Conservation (phyloP, 2,329 filamentous ascomycete genomes). For the Xylaria sp. region DNA sequence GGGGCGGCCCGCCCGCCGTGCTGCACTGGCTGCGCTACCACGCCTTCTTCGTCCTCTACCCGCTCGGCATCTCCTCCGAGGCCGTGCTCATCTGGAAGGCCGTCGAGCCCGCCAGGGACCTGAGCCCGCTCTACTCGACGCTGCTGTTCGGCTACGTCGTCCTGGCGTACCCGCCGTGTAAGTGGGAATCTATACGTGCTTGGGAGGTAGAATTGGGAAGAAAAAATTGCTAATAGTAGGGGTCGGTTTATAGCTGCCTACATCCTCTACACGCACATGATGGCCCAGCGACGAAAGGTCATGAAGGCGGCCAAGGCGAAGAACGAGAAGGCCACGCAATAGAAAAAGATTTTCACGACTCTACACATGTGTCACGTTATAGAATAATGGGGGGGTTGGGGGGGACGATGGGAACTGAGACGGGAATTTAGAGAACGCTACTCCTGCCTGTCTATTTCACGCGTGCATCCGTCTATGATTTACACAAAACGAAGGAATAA, state of each 20-base stretch:
- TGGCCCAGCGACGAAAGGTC: constrained; percentile 82
- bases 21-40: constrained; percentile 88
- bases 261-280: constrained; percentile 92
- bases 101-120: constrained; percentile 57
- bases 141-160: constrained; percentile 77
- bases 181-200: constrained; percentile 37
- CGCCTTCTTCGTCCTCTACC: constrained; percentile 91
- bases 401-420: neutral
- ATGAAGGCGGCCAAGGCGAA: constrained; percentile 62
- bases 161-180: constrained; percentile 79
- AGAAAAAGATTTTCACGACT: constrained; percentile 10
- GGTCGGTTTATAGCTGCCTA: constrained; percentile 66
- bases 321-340: constrained; percentile 47
- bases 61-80: constrained; percentile 87
- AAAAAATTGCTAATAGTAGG: constrained; percentile 11
- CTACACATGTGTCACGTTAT: constrained; percentile 7
- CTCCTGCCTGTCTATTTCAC: neutral
- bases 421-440: neutral
- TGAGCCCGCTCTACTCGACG: constrained; percentile 59
- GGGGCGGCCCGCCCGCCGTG: constrained; percentile 56
- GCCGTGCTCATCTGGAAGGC: constrained; percentile 76
- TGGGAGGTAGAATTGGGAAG: neutral
- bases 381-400: constrained; percentile 4
- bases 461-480: neutral
- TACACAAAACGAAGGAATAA: neutral